Conservation (phyloP, 129 eudicot genomes). For the Flaveria brownii region DNA sequence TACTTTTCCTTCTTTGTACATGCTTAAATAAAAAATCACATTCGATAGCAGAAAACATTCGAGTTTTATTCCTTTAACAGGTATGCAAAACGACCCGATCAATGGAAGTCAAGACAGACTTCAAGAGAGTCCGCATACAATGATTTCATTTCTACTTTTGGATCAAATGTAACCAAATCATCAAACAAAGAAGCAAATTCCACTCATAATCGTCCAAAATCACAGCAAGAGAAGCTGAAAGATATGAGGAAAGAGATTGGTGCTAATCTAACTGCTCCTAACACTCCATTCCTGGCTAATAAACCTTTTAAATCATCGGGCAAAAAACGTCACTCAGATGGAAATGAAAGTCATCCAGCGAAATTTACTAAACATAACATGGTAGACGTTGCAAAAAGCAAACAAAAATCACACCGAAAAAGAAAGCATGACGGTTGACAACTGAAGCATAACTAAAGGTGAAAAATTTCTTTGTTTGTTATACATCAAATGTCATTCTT, state of each 20-base stretch:
- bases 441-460: slow-evolving; percentile 29
- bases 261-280: slow-evolving; percentile 40
- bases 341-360: slow-evolving; percentile 32
- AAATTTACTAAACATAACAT: slow-evolving; percentile 30
- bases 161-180: slow-evolving; percentile 46
- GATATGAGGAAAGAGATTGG: slow-evolving; percentile 87
- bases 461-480: slow-evolving; percentile 8
- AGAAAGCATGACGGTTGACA: slow-evolving; percentile 30
- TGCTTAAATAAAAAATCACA: background rate
- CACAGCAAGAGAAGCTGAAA: slow-evolving; percentile 66
- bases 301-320: slow-evolving; percentile 43
- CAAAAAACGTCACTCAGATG: slow-evolving; percentile 38
- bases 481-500: background rate
- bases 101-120: slow-evolving; percentile 80
- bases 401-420: slow-evolving; percentile 43
- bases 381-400: slow-evolving; percentile 39
- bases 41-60: background rate
- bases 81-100: slow-evolving; percentile 73
- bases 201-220: slow-evolving; percentile 38
- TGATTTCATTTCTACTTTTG: slow-evolving; percentile 68
- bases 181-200: slow-evolving; percentile 46
- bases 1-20: slow-evolving; percentile 23
- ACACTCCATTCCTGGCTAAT: slow-evolving; percentile 36
- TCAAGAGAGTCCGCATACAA: slow-evolving; percentile 68
- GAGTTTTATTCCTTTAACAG: slow-evolving; percentile 36